Conservation (phyloP, 179 eudicot species). For the Patellifolia procumbens region DNA sequence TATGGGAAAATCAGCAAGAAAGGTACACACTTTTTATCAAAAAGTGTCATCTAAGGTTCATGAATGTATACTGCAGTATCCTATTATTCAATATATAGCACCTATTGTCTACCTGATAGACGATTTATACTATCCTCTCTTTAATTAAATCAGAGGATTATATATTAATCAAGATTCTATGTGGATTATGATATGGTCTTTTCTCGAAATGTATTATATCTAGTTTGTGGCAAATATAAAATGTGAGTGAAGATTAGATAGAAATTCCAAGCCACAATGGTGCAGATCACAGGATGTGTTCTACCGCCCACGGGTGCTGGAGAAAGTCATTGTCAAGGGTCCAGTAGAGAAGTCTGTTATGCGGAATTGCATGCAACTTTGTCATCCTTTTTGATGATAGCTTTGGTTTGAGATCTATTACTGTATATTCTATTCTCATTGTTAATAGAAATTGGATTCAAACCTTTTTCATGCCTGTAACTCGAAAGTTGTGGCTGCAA, state of each 20-base stretch:
- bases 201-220: not conserved
- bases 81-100: not conserved
- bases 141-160: too few relatives aligned
- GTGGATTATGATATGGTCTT: not conserved
- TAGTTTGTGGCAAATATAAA: not conserved
- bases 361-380: not conserved
- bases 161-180: not conserved
- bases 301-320: not conserved
- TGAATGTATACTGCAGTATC: constrained; percentile 4
- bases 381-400: not conserved
- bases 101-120: not conserved
- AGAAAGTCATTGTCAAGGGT: not conserved
- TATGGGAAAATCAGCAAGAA: not conserved
- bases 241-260: not conserved
- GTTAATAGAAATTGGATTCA: not conserved
- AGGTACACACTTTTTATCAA: not conserved
- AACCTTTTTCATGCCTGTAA: not conserved
- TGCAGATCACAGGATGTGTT: not conserved
- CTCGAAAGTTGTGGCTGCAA: not conserved
- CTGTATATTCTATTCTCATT: not conserved
- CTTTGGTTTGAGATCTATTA: not conserved
- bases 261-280: not conserved
- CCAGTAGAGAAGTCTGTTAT: not conserved
- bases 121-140: not conserved
- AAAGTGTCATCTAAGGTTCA: not conserved